Percentiles rank a stretch among this genome's conserved stretches.
Conservation (phyloP, 768 basidiomycete genomes). For the Pleurotus cornucopiae region DNA sequence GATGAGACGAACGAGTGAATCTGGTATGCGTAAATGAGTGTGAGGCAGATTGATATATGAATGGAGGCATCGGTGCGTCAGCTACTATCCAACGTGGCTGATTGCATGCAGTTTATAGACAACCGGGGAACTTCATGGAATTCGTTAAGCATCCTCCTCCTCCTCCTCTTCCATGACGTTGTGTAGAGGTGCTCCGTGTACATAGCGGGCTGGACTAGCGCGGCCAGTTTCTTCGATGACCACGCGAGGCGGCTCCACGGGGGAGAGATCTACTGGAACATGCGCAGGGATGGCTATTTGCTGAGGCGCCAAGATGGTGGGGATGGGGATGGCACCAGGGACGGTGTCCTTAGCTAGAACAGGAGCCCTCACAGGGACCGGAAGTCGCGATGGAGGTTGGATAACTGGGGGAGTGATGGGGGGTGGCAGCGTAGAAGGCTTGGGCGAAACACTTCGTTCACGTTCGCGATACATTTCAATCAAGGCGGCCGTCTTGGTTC, state of each 20-base stretch:
- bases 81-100: conserved; percentile 7
- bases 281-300: conserved; percentile 18
- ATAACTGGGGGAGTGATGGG: conserved; percentile 17
- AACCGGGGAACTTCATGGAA: not conserved
- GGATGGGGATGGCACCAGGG: conserved; percentile 17
- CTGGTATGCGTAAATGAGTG: not conserved
- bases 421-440: conserved; percentile 12
- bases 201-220: conserved; percentile 66
- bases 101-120: not conserved
- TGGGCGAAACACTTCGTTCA: conserved; percentile 43
- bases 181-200: conserved; percentile 83
- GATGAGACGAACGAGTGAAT: not conserved
- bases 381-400: conserved; percentile 33
- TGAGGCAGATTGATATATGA: not conserved
- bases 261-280: conserved; percentile 22
- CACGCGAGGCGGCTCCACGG: conserved; percentile 28
- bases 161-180: conserved; percentile 85
- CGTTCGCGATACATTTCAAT: conserved; percentile 85
- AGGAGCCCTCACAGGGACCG: conserved; percentile 26
- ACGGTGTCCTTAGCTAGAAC: conserved; percentile 20
- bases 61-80: not conserved
- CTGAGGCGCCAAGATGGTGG: conserved; percentile 17
- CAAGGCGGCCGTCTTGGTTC: conserved; percentile 69
- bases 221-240: conserved; percentile 46
- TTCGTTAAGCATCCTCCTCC: conserved; percentile 36